These are phyloP conservation scores for Celoporthe dispersa DNA, from an alignment of 2,329 filamentous ascomycete species.

Conservation along the genomic window DNA sequence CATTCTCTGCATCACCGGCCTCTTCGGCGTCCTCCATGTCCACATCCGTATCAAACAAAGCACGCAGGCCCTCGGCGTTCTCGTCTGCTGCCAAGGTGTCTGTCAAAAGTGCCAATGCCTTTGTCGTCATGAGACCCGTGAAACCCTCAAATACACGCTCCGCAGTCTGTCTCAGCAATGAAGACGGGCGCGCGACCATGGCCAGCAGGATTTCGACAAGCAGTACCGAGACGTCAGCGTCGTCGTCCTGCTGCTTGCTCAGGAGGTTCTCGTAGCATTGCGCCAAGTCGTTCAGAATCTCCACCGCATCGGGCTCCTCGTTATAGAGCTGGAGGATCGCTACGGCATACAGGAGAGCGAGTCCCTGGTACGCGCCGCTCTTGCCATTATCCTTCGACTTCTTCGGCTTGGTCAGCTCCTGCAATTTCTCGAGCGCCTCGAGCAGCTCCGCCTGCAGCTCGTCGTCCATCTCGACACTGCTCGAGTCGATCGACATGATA, in stretches of 20 bases:
- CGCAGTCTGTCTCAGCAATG: conserved; percentile 82
- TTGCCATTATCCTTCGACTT: conserved; percentile 39
- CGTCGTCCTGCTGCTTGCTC: conserved; percentile 57
- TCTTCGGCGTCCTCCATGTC: conserved; percentile 59
- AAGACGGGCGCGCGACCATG: conserved; percentile 83
- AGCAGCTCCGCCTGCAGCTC: conserved; percentile 58
- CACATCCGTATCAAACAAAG: conserved; percentile 76
- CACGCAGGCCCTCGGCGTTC: conserved; percentile 79
- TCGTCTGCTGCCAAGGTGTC: conserved; percentile 80
- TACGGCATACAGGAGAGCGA: conserved; percentile 82
- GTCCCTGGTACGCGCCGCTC: conserved; percentile 59
- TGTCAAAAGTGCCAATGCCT: conserved; percentile 68
- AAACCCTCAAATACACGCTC: conserved; percentile 88
- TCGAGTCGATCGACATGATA: conserved; percentile 56
- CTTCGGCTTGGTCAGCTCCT: conserved; percentile 53
- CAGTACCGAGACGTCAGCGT: conserved; percentile 67
- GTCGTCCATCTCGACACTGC: conserved; percentile 57
- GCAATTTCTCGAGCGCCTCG: conserved; percentile 56
- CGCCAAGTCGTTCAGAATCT: conserved; percentile 80
- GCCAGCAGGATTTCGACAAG: conserved; percentile 89
- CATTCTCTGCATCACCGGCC: conserved; percentile 47
- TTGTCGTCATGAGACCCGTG: conserved; percentile 71
- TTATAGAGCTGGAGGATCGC: conserved; percentile 89
- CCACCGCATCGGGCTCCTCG: conserved; percentile 82
- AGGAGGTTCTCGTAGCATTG: conserved; percentile 72